Evolutionary conservation across 331 rosid genomes (phyloP), one percentile per base, ranked within the genome.

Genomic region (Quercus tomentella): DNA sequence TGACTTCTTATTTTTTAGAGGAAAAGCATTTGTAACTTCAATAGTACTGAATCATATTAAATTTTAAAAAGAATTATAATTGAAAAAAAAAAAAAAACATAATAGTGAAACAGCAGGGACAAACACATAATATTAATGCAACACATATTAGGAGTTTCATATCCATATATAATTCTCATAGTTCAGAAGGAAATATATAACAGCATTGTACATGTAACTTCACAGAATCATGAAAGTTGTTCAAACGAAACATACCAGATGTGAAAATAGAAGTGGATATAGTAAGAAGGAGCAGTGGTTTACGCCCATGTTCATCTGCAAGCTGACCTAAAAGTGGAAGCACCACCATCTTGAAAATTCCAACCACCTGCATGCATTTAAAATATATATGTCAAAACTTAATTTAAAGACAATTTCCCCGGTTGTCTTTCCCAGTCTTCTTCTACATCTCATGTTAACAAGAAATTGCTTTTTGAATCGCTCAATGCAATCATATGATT

Each of bases 291-390:
- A 93, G 91, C 62, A 91, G 52, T 54, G 93, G 94, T 79, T 93
- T 93, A 49, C 97, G 94, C 26, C 97, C 97, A 66, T 83, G 70
- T 71, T 93, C 97, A 70, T 91, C 97, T 5, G 97, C 94, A 69
- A 91, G 93, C 84, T 93, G 94, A 76, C 97, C 97, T 23, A 93
- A 78, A 55, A 89, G 80, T 49, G 97, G 97, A 82, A 93, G 88
- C 51, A 88, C 86, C 86, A 89, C 88, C 97, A 93, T 93, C 84
- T 91, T 89, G 89, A 93, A 93, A 72, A 93, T 72, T 82, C 97
- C 97, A 84, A 83, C 90, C 73, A 91, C 77, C 97, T 93, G 55
- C 62, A 68, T 45, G 52, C 52, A 45, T 45, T 9, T 45, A 10
- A 74, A 72, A 41, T 31, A 62, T 22, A 65, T 63, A 68, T 73